A percentile compares a stretch with the other conserved stretches of the same genome.
phyloP scores from a whole-genome alignment of 2,329 filamentous ascomycete genomes.

The Lachnum nothofagi region DNA sequence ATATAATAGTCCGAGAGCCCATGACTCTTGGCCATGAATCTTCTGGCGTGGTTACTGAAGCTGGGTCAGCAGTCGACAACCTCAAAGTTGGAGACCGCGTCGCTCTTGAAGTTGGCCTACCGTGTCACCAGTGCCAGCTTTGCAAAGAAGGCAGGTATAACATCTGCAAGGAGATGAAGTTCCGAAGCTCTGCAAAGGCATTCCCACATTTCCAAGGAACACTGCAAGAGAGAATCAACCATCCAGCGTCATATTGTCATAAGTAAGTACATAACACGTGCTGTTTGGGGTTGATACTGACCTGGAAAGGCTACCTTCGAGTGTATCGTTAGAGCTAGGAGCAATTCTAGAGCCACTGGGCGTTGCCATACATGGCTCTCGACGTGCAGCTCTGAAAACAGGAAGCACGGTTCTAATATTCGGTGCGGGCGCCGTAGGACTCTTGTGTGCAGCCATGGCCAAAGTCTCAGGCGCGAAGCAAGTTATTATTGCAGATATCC shows the following conservation, averaged over 20 bases:
- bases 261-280: conserved; percentile 43
- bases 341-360: conserved; percentile 85
- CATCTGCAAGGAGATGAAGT: conserved; percentile 63
- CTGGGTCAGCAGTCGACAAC: conserved; percentile 69
- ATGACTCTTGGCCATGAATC: conserved; percentile 95
- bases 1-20: conserved; percentile 83
- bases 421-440: conserved; percentile 87
- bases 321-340: conserved; percentile 85
- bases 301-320: conserved; percentile 41
- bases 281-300: neutral
- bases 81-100: conserved; percentile 84
- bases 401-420: conserved; percentile 84
- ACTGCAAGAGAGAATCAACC: conserved; percentile 57
- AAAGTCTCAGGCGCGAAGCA: conserved; percentile 77
- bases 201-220: conserved; percentile 35
- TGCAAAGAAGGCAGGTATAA: conserved; percentile 92
- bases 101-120: conserved; percentile 88
- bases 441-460: conserved; percentile 40
- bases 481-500: conserved; percentile 90
- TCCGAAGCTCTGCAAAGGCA: conserved; percentile 33
- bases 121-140: conserved; percentile 82
- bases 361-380: conserved; percentile 82
- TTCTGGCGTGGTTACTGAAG: conserved; percentile 74
- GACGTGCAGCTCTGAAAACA: conserved; percentile 71
- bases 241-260: conserved; percentile 93